These are phyloP conservation scores for Tagetes erecta DNA, from an alignment of 129 eudicot genomes.

Conservation along the genomic window DNA sequence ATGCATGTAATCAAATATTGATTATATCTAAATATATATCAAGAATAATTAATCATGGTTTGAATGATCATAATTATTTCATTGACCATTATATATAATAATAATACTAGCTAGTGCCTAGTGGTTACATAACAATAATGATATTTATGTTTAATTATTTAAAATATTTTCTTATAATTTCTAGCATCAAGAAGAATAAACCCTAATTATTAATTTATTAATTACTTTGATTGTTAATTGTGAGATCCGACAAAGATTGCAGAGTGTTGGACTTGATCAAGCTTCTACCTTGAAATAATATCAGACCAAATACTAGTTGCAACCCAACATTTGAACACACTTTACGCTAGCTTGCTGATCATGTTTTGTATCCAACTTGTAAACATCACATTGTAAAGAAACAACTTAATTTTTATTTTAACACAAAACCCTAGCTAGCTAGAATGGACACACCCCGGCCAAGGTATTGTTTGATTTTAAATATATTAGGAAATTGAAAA, in stretches of 20 bases:
- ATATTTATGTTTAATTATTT: neutral
- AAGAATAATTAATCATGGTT: slow-evolving; percentile 22
- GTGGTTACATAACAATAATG: neutral
- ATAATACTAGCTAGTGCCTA: neutral
- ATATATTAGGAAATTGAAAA: no score
- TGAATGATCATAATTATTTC: slow-evolving; percentile 13
- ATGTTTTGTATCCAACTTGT: slow-evolving; percentile 3
- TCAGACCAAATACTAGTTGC: neutral
- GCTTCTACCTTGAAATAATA: neutral
- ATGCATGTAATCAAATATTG: slow-evolving; percentile 35
- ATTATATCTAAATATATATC: neutral
- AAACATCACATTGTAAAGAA: no score
- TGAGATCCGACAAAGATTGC: slow-evolving; percentile 2
- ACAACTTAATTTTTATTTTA: no score
- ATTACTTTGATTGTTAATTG: neutral
- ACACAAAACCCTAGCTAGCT: no score
- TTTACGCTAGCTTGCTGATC: neutral
- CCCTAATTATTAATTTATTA: neutral
- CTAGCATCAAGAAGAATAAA: neutral
- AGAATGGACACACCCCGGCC: no score
- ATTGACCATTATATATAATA: neutral
- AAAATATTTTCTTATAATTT: neutral
- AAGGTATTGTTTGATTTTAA: no score
- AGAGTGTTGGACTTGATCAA: neutral
- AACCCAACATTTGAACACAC: neutral